Conservation (phyloP, 2,329 filamentous ascomycete genomes). For the Paecilomyces niveus region DNA sequence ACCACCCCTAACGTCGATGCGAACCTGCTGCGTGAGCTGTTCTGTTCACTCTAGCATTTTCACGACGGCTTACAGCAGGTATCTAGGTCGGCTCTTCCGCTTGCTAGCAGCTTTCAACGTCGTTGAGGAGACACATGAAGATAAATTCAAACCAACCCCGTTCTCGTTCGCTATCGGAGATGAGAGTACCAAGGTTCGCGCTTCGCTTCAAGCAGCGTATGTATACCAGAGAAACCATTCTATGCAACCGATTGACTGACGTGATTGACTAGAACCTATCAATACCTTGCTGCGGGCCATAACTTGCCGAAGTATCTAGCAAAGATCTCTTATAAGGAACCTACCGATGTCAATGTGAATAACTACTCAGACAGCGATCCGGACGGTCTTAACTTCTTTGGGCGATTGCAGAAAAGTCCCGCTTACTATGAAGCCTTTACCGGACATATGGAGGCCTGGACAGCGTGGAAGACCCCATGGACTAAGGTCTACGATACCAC, state of each 20-base stretch:
- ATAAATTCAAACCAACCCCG: slow-evolving; percentile 23
- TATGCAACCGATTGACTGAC: background rate
- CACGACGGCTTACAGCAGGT: background rate
- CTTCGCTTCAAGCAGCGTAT: slow-evolving; percentile 24
- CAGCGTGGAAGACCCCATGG: slow-evolving; percentile 27
- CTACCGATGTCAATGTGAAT: slow-evolving; percentile 17
- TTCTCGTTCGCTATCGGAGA: slow-evolving; percentile 26
- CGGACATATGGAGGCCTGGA: slow-evolving; percentile 29
- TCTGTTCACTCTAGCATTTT: background rate
- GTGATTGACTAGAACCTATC: slow-evolving; percentile 15
- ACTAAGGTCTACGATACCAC: slow-evolving; percentile 23
- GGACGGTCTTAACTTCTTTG: slow-evolving; percentile 26
- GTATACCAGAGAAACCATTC: background rate
- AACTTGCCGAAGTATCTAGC: slow-evolving; percentile 27
- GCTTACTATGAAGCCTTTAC: slow-evolving; percentile 24
- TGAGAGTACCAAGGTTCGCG: slow-evolving; percentile 20
- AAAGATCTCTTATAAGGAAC: slow-evolving; percentile 26
- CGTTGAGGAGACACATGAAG: slow-evolving; percentile 21
- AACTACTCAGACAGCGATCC: slow-evolving; percentile 15
- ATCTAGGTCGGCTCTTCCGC: slow-evolving; percentile 20
- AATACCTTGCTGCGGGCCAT: slow-evolving; percentile 20
- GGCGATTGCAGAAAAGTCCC: slow-evolving; percentile 21
- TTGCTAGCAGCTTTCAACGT: slow-evolving; percentile 23
- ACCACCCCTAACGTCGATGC: slow-evolving; percentile 15
- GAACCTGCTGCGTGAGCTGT: slow-evolving; percentile 20